Evolutionary conservation across 192 early-diverging fungal genomes (phyloP), one percentile per base, ranked within the genome.

Genomic region (Coemansia asiatica): DNA sequence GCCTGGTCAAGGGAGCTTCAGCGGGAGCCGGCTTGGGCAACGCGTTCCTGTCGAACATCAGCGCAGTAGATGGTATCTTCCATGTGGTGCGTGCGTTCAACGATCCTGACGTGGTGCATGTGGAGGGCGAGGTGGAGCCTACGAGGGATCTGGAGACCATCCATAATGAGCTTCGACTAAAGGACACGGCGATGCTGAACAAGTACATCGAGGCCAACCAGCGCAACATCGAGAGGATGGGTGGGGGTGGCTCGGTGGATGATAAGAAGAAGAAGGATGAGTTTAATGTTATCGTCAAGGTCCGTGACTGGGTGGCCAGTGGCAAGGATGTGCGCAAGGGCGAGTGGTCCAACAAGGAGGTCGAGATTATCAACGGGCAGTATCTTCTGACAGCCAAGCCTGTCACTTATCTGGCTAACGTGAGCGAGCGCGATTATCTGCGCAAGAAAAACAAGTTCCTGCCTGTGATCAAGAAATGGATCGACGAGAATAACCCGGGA

Each of bases 371-470:
- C 86, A 98, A 97, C 76, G 60, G 72, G 40, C 85, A 95, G 69
- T 81, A 85, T 48, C 84, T 99, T 56, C 73, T 99, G 60, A 97
- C 96, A 13, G 94, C 95, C 72, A 99, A 99, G 81, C 95, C 97
- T 6, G 94, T 95, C 44, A 93, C 95, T 55, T 95, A 95, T 75
- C 87, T 98, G 60, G 89, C 87, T 68, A 99, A 99, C 82, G 83
- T 99, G 53, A 87, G 84, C 69, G 90, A 96, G 75, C 83, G 85
- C 57, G 95, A 98, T 69, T 99, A 89, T 65, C 71, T 91, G 35
- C 87, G 93, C 66, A 95, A 94, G 82, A 98, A 97, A 87, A 96
- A 96, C 86, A 92, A 92, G 87, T 94, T 88, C 77, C 81, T 96
- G 49, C 83, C 88, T 48, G 85, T 92, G 77, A 95, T 98, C 71